A percentile compares a stretch with the other conserved stretches of the same genome.
Evolutionary conservation across 495 filamentous ascomycete species (phyloP).

Genomic region (Polyplosphaeria fusca): DNA sequence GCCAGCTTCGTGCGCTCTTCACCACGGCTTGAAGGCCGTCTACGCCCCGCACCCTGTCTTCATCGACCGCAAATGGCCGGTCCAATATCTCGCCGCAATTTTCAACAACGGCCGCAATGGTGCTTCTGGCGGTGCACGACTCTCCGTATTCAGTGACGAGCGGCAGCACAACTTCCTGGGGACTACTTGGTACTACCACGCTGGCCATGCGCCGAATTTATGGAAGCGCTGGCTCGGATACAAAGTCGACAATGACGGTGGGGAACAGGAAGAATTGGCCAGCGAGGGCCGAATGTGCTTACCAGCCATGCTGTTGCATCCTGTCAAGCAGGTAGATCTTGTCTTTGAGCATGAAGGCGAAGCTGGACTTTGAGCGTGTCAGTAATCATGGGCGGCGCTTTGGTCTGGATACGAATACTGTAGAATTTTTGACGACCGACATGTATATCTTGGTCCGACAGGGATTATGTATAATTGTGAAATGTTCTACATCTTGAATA

Average conservation of each 20-base stretch:
- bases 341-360: slow-evolving; percentile 39
- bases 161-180: slow-evolving; percentile 87
- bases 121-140: slow-evolving; percentile 67
- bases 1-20: slow-evolving; percentile 78
- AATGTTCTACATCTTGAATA: too few species aligned
- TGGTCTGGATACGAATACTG: too few species aligned
- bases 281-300: slow-evolving; percentile 53
- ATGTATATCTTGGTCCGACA: too few species aligned
- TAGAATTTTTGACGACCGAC: too few species aligned
- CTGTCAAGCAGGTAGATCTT: slow-evolving; percentile 80
- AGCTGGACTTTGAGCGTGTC: too few species aligned
- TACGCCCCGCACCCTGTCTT: slow-evolving; percentile 89
- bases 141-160: slow-evolving; percentile 71
- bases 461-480: too few species aligned
- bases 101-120: slow-evolving; percentile 86
- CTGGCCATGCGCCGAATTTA: slow-evolving; percentile 75
- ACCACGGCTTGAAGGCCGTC: slow-evolving; percentile 94
- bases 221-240: slow-evolving; percentile 86
- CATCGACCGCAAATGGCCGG: slow-evolving; percentile 87
- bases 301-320: slow-evolving; percentile 68
- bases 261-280: slow-evolving; percentile 73
- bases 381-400: too few species aligned
- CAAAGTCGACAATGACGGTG: slow-evolving; percentile 79
- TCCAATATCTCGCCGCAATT: slow-evolving; percentile 69
- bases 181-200: slow-evolving; percentile 93